Evolutionary conservation across 2,329 filamentous ascomycete genomes (phyloP), one percentile per base, ranked within the genome.

Genomic region (Lachnum nothofagi): DNA sequence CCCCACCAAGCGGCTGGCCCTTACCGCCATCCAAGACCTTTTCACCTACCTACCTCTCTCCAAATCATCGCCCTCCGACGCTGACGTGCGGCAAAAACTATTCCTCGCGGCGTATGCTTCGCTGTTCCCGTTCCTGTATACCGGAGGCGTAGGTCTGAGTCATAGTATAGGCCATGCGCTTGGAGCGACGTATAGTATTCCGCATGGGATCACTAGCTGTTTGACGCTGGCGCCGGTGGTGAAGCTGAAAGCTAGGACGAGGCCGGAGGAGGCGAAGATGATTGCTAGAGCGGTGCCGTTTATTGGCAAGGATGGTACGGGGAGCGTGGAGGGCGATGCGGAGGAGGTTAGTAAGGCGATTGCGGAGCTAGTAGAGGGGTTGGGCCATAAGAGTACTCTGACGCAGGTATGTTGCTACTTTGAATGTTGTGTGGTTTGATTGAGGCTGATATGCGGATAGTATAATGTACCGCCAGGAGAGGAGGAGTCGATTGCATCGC

Each of bases 141-240:
- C 73, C 38, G 73, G 73, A n/a, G 70, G 70, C 0, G 60, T 79
- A 0, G 77, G 77, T 0, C 63, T 80, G 2, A 67, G 61, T 3
- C 73, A 76, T 48, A 62, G 65, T 0, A 54, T 76, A 42, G 72
- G 72, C 0, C 78, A 80, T 55, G 76, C 77, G 0, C 63, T 81
- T 2, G 77, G 77, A 0, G 71, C 67, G 2, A 77, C 77, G 0
- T 80, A 79, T 53, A 60, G 66, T 0, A 80, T 81, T 33, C 77
- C 77, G 0, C 77, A 80, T 53, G 77, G 77, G 0, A 72, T 78
- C 39, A 80, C 77, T 0, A 73, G 69, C 1, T 79, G 76, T 56
- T 57, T 80, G 40, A 78, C 76, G 0, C 66, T 80, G 0, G 73
- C 74, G 0, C 72, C 75, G 46, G 77, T 79, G 0, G 70, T 79